Percentiles rank a stretch among this genome's conserved stretches.
Conservation (phyloP, 495 filamentous ascomycete species). For the Margaritispora aquatica region DNA sequence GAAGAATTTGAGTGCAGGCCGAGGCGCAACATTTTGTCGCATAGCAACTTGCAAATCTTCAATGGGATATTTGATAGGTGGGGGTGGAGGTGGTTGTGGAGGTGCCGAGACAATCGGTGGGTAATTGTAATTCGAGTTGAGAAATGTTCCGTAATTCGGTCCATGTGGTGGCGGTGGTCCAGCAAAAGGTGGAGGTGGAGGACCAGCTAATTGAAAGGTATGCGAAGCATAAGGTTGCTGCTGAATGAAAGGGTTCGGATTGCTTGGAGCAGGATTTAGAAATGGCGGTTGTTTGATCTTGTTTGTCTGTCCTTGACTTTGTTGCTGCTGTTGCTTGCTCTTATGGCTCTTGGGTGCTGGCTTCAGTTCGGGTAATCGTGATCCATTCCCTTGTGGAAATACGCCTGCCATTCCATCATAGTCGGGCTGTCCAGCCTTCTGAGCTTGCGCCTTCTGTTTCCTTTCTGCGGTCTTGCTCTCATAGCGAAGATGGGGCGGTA, state of each 20-base stretch:
- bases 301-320: constrained; percentile 18
- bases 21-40: constrained; percentile 45
- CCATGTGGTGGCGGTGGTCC: constrained; percentile 16
- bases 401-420: constrained; percentile 29
- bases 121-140: constrained; percentile 18
- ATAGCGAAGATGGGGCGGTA: constrained; percentile 78
- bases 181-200: constrained; percentile 11
- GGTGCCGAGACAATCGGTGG: constrained; percentile 29
- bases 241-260: constrained; percentile 7
- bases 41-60: constrained; percentile 81
- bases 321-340: constrained; percentile 43
- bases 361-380: constrained; percentile 67
- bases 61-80: constrained; percentile 86
- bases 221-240: constrained; percentile 17
- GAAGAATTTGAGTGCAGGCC: constrained; percentile 75
- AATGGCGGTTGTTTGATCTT: constrained; percentile 20
- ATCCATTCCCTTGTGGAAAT: constrained; percentile 33
- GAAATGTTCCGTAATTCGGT: constrained; percentile 19
- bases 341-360: constrained; percentile 76
- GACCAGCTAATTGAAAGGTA: constrained; percentile 22
- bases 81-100: constrained; percentile 59
- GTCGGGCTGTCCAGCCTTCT: constrained; percentile 52
- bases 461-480: constrained; percentile 72
- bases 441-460: constrained; percentile 60
- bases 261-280: constrained; percentile 23